Conservation (phyloP, 768 basidiomycete genomes). For the Mrakia gelida region DNA sequence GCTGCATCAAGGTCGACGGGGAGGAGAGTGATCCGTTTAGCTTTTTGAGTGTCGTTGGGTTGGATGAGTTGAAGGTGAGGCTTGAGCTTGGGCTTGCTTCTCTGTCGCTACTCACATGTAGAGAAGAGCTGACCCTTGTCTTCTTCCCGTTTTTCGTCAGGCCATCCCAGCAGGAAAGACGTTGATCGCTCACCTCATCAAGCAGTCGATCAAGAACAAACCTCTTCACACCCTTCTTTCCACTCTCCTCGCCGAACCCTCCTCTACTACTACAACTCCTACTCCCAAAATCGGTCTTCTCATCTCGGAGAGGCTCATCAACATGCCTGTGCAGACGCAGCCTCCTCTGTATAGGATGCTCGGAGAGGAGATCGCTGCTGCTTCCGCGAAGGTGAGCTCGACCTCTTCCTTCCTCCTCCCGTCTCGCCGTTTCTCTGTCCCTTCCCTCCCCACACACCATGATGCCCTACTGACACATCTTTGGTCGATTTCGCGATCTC, state of each 20-base stretch:
- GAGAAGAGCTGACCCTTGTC: too few relatives aligned
- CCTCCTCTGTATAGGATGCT: constrained; percentile 92
- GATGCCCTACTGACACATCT: too few relatives aligned
- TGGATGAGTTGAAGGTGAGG: constrained; percentile 61
- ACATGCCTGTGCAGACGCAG: constrained; percentile 90
- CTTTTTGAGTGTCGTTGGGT: constrained; percentile 75
- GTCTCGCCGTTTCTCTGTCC: background rate
- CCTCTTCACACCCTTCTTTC: constrained; percentile 51
- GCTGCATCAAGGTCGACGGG: constrained; percentile 88
- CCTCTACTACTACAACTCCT: background rate
- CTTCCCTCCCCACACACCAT: background rate
- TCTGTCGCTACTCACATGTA: background rate
- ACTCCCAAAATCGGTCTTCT: constrained; percentile 68
- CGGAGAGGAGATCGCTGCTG: constrained; percentile 70
- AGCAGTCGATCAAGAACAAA: constrained; percentile 54
- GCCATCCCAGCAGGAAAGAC: constrained; percentile 66
- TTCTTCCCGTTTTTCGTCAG: constrained; percentile 45
- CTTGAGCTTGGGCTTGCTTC: background rate
- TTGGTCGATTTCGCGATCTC: too few relatives aligned
- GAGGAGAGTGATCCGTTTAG: constrained; percentile 87
- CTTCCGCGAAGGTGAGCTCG: constrained; percentile 56
- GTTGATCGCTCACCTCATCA: constrained; percentile 64
- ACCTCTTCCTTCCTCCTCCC: background rate
- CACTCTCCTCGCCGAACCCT: constrained; percentile 33
- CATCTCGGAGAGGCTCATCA: constrained; percentile 81